Evolutionary conservation across 768 basidiomycete species (phyloP).

Genomic region (Megacollybia marginata): DNA sequence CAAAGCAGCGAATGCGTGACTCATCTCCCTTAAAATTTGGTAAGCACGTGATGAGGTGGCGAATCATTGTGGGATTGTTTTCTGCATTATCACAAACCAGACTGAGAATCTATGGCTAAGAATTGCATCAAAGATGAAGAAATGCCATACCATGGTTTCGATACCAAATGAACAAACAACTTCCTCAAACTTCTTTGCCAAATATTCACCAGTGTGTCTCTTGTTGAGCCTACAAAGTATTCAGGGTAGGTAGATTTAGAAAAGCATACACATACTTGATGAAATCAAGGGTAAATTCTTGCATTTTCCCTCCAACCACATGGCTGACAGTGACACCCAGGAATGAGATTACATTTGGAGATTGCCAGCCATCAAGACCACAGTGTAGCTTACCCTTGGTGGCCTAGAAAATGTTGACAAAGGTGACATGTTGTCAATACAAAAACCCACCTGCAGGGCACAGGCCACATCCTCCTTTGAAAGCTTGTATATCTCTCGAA

Average conservation of each 20-base stretch:
- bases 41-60: conserved; percentile 9
- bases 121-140: background rate
- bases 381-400: conserved; percentile 14
- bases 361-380: conserved; percentile 22
- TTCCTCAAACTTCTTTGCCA: conserved; percentile 15
- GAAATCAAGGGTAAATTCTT: conserved; percentile 13
- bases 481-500: conserved; percentile 7
- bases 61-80: conserved; percentile 18
- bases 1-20: conserved; percentile 17
- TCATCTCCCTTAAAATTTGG: conserved; percentile 9
- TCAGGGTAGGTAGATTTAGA: background rate
- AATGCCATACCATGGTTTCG: conserved; percentile 17
- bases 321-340: conserved; percentile 18
- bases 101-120: conserved; percentile 11
- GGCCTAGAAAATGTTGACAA: no score
- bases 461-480: background rate
- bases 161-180: conserved; percentile 19
- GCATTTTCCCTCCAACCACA: conserved; percentile 11
- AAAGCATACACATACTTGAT: conserved; percentile 11
- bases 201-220: conserved; percentile 21
- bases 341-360: conserved; percentile 18
- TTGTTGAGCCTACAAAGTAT: conserved; percentile 6
- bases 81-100: conserved; percentile 16
- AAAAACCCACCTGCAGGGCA: conserved; percentile 1
- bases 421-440: background rate